phyloP scores from a whole-genome alignment of 768 basidiomycete species.

The Mycena metata region DNA sequence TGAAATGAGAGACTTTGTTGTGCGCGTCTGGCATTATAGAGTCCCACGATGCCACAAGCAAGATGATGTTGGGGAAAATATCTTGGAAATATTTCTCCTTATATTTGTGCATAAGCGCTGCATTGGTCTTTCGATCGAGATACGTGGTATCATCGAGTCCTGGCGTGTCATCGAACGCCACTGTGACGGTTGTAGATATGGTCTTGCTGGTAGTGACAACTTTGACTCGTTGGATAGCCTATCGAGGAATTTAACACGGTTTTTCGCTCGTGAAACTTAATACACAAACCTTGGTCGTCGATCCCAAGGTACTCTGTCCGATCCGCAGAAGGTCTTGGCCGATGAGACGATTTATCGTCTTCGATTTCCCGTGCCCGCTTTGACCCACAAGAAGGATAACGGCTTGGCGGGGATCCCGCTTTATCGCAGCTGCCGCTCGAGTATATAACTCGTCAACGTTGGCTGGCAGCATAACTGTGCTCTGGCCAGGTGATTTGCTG shows the following conservation, averaged over 20 bases:
- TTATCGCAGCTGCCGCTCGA: constrained; percentile 3
- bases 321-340: too few relatives aligned
- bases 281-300: too few relatives aligned
- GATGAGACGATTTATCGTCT: constrained; percentile 8
- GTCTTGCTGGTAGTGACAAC: too few relatives aligned
- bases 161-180: constrained; percentile 14
- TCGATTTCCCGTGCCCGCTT: constrained; percentile 21
- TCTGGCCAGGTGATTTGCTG: neutral
- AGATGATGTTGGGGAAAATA: constrained; percentile 14
- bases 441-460: constrained; percentile 6
- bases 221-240: too few relatives aligned
- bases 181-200: too few relatives aligned
- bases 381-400: constrained; percentile 2
- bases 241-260: too few relatives aligned
- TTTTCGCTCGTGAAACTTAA: too few relatives aligned
- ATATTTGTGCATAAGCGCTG: constrained; percentile 11
- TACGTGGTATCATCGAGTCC: constrained; percentile 17
- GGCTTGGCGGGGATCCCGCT: constrained; percentile 5
- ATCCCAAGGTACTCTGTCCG: too few relatives aligned
- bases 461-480: neutral
- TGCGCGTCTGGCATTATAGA: constrained; percentile 19
- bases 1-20: constrained; percentile 13
- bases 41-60: constrained; percentile 18
- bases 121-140: constrained; percentile 10
- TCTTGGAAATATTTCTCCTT: constrained; percentile 4